These are phyloP conservation scores for Pinus albicaulis DNA, from an alignment of 75 land plant genomes.

Conservation along the genomic window DNA sequence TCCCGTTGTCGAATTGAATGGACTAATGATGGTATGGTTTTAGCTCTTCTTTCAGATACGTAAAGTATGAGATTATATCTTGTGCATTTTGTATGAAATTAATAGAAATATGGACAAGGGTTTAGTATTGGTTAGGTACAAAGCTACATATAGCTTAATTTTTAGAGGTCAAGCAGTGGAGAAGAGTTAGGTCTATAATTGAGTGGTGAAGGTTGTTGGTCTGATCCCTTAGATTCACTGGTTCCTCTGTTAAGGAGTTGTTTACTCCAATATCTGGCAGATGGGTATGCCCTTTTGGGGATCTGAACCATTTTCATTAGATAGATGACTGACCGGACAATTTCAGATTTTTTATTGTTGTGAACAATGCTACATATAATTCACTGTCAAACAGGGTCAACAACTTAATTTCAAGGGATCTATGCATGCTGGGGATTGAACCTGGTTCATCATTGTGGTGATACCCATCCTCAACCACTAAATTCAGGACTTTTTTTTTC, in stretches of 20 bases:
- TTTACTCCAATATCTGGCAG: background rate
- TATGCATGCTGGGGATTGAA: too few relatives aligned
- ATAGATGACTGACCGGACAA: background rate
- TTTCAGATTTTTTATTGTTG: background rate
- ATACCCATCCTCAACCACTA: too few relatives aligned
- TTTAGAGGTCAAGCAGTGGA: too few relatives aligned
- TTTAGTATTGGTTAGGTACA: background rate
- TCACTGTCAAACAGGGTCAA: too few relatives aligned
- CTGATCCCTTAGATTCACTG: background rate
- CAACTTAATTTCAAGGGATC: too few relatives aligned
- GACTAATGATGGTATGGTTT: slow-evolving; percentile 82
- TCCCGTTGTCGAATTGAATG: slow-evolving; percentile 84
- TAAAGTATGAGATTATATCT: background rate
- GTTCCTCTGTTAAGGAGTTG: background rate
- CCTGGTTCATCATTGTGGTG: too few relatives aligned
- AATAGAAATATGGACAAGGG: too few relatives aligned
- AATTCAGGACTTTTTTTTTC: too few relatives aligned
- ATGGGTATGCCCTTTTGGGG: background rate
- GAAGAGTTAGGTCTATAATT: too few relatives aligned
- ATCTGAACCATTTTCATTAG: background rate
- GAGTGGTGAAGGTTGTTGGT: background rate
- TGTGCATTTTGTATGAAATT: background rate
- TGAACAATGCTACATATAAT: background rate
- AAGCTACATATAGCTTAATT: background rate
- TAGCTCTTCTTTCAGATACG: too few relatives aligned